Evolutionary conservation across 129 eudicot genomes (phyloP).

Genomic region (Tagetes patula): DNA sequence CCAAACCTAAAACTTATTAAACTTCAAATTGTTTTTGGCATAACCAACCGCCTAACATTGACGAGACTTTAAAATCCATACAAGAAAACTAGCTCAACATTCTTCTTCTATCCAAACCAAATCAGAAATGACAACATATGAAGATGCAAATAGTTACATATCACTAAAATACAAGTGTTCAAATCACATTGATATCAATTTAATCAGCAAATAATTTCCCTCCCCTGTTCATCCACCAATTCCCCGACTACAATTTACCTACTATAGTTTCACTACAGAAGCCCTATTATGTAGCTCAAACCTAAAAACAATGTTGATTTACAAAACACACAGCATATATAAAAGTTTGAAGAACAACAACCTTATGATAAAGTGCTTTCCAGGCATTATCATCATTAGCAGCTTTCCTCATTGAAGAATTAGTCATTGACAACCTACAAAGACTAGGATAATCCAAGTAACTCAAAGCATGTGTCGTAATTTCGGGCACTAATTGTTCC

Average conservation of each 20-base stretch:
- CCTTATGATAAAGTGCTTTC: constrained; percentile 97
- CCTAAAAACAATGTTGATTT: not conserved
- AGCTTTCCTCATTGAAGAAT: constrained; percentile 85
- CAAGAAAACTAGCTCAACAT: constrained; percentile 14
- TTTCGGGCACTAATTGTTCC: constrained; percentile 98
- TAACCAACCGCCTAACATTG: not conserved
- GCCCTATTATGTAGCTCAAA: not conserved
- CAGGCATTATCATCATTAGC: constrained; percentile 99
- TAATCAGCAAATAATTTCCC: not conserved
- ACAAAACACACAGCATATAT: not conserved
- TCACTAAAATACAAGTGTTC: not conserved
- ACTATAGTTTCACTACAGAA: not conserved
- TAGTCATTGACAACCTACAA: constrained; percentile 88
- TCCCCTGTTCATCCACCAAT: not conserved
- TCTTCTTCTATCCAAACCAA: constrained; percentile 1
- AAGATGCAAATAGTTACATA: not conserved
- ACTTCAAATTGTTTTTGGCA: not conserved
- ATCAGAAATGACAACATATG: constrained; percentile 1
- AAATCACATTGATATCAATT: not conserved
- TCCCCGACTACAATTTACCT: constrained; percentile 8
- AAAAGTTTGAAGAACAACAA: constrained; percentile 12
- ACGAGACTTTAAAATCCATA: constrained; percentile 7
- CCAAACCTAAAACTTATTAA: not conserved
- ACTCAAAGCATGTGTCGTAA: constrained; percentile 88
- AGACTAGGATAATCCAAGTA: constrained; percentile 92